Evolutionary conservation across 345 rosid genomes (phyloP).

Genomic region (Citrus glauca): DNA sequence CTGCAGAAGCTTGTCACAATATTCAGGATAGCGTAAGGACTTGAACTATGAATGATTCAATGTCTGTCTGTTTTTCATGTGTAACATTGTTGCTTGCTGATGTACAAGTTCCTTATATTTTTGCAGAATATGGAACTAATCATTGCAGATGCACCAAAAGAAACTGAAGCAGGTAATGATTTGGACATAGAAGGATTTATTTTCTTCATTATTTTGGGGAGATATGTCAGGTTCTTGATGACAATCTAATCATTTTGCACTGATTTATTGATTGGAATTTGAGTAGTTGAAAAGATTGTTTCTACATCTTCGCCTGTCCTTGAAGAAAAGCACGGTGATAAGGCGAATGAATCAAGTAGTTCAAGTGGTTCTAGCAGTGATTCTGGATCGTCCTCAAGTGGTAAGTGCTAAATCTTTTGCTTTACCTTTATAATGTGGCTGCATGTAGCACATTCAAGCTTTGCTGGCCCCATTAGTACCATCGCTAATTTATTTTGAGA

Average conservation of each 20-base stretch:
- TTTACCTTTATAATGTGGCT: background rate
- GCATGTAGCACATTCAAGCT: background rate
- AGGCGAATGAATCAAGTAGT: conserved; percentile 34
- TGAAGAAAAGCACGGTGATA: conserved; percentile 30
- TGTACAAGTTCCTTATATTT: background rate
- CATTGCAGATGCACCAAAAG: conserved; percentile 21
- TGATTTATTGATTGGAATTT: conserved; percentile 11
- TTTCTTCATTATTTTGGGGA: background rate
- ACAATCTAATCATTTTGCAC: background rate
- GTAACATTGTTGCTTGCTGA: background rate
- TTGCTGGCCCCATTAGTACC: background rate
- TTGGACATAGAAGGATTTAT: conserved; percentile 1
- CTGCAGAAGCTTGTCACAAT: conserved; percentile 33
- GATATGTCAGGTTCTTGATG: background rate
- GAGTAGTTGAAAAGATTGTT: conserved; percentile 23
- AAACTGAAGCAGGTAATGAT: conserved; percentile 34
- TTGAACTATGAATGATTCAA: conserved; percentile 9
- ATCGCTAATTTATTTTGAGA: background rate
- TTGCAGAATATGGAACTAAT: conserved; percentile 31
- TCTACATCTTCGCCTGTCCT: conserved; percentile 21
- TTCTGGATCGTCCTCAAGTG: conserved; percentile 48
- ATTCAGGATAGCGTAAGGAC: conserved; percentile 43
- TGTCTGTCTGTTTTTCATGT: background rate
- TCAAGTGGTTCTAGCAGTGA: conserved; percentile 46
- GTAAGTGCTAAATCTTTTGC: conserved; percentile 23